Conservation (phyloP, 371 early-diverging fungal species). For the Apophysomyces sp. region DNA sequence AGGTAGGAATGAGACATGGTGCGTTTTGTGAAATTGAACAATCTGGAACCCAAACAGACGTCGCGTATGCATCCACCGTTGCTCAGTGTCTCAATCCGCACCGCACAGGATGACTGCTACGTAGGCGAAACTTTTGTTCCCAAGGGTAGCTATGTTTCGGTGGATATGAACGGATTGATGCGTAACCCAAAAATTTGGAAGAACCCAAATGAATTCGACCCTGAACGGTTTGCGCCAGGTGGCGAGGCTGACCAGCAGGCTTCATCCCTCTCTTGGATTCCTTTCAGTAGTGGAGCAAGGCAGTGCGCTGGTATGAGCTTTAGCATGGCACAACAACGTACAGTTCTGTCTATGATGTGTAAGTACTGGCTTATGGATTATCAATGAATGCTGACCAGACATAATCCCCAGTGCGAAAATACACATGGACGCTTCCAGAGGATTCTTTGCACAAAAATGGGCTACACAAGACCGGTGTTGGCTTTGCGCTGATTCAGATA, state of each 20-base stretch:
- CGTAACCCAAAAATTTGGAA: constrained; percentile 20
- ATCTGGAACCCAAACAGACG: constrained; percentile 3
- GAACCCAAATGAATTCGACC: constrained; percentile 19
- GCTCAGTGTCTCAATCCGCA: not conserved
- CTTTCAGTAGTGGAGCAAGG: constrained; percentile 10
- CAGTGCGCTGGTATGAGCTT: constrained; percentile 22
- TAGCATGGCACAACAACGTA: constrained; percentile 14
- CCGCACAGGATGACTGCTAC: constrained; percentile 7
- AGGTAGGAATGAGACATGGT: not conserved
- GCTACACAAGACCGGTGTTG: constrained; percentile 1
- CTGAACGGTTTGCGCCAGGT: constrained; percentile 21
- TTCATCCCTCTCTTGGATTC: constrained; percentile 6
- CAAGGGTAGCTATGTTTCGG: constrained; percentile 6
- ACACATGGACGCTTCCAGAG: constrained; percentile 8
- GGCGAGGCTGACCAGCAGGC: constrained; percentile 13
- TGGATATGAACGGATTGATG: constrained; percentile 19
- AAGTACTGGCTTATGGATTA: constrained; percentile 9
- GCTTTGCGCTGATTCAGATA: not conserved
- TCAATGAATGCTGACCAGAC: not conserved
- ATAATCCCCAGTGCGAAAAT: constrained; percentile 10
- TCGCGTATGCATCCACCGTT: constrained; percentile 10
- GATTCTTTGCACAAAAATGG: constrained; percentile 9
- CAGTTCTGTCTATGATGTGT: constrained; percentile 13
- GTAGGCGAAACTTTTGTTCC: constrained; percentile 10
- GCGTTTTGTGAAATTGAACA: not conserved